Evolutionary conservation across 2,329 filamentous ascomycete species (phyloP).

Genomic region (Shiraia bambusicola): DNA sequence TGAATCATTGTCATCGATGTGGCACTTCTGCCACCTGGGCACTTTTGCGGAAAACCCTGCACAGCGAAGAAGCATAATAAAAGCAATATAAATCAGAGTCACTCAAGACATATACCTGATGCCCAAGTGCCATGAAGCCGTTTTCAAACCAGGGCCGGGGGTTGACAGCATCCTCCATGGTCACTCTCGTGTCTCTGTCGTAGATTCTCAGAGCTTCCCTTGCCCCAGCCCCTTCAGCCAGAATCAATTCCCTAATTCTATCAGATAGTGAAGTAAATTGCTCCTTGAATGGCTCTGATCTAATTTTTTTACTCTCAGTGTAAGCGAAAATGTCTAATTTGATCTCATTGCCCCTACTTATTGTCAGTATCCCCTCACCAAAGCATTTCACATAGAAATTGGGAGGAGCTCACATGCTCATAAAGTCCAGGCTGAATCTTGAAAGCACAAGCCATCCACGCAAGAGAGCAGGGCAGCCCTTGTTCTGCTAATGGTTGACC

Average conservation of each 20-base stretch:
- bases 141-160: no score
- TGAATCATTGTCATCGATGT: no score
- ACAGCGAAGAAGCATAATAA: no score
- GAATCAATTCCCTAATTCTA: slow-evolving; percentile 1
- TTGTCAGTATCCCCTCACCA: slow-evolving; percentile 1
- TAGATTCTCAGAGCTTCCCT: slow-evolving; percentile 3
- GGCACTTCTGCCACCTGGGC: no score
- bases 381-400: neutral
- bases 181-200: slow-evolving; percentile 6
- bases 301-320: slow-evolving; percentile 7
- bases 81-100: no score
- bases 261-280: slow-evolving; percentile 3
- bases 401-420: slow-evolving; percentile 1
- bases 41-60: no score
- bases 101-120: no score
- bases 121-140: no score
- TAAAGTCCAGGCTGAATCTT: neutral
- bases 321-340: slow-evolving; percentile 8
- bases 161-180: neutral
- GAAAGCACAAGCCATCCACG: neutral
- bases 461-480: slow-evolving; percentile 23
- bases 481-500: slow-evolving; percentile 36
- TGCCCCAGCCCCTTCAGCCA: slow-evolving; percentile 1
- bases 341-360: slow-evolving; percentile 5
- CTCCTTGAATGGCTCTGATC: slow-evolving; percentile 6